Evolutionary conservation across 805 yeast species (phyloP), one percentile per base, ranked within the genome.

Genomic region (Schizosaccharomyces lindneri): DNA sequence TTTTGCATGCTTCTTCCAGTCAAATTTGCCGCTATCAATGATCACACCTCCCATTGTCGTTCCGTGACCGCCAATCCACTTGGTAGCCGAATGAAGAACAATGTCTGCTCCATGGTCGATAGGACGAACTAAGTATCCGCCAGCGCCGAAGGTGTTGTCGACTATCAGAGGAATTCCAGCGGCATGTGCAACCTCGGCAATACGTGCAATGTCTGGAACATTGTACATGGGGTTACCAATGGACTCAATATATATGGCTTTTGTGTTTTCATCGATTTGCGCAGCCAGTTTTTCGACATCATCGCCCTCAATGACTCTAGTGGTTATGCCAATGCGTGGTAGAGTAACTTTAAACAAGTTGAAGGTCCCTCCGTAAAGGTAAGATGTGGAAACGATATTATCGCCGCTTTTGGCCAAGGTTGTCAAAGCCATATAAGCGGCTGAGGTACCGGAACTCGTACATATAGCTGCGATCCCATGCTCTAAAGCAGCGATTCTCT

Each of bases 11-110:
- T 86, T 79, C 63, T 79, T 76, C 89, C 95, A 90, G 68, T 90
- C 94, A 78, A 90, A 90, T 61, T 85, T 89, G 66, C 97, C 96
- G 46, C 88, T 81, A 71, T 90, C 96, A 59, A 90, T 78, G 66
- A 90, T 78, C 61, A 83, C 85, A 77, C 97, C 97, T 62, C 85
- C 97, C 72, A 89, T 83, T 55, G 96, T 87, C 63, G 85, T 87
- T 70, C 97, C 97, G 70, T 89, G 97, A 63, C 97, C 97, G 65
- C 95, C 95, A 66, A 89, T 89, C 96, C 96, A 90, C 62, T 89
- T 89, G 63, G 97, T 89, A 62, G 96, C 95, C 64, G 96, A 88
- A 73, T 89, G 95, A 24, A 85, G 85, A 43, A 90, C 84, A 66
- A 89, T 84, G 71, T 89, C 96, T 59, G 87, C 97, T 66, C 97